phyloP scores from a whole-genome alignment of 352 stramenopile genomes.

The Phytophthora kernoviae region DNA sequence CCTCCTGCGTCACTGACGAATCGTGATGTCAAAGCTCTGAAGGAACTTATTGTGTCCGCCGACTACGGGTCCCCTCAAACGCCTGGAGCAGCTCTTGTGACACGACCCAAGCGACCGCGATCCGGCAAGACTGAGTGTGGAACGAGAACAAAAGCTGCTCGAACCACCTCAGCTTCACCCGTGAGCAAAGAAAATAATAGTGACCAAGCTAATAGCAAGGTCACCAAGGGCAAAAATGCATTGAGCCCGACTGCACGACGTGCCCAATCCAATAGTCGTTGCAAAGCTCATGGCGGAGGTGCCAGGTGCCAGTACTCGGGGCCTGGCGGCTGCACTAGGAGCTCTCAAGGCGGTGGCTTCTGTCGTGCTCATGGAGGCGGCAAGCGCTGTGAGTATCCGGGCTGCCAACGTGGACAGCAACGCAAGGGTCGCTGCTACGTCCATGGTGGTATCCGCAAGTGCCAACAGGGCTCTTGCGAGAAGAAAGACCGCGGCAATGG shows the following conservation, averaged over 20 bases:
- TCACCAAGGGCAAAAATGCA: conserved; percentile 76
- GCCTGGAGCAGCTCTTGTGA: neutral
- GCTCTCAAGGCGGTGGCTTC: conserved; percentile 80
- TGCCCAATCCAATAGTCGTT: conserved; percentile 84
- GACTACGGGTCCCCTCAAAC: conserved; percentile 18
- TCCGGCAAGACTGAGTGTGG: neutral
- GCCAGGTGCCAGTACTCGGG: conserved; percentile 71
- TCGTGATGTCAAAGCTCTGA: conserved; percentile 21
- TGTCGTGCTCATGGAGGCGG: conserved; percentile 81
- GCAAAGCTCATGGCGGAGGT: conserved; percentile 79
- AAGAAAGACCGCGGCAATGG: conserved; percentile 88
- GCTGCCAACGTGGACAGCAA: conserved; percentile 74
- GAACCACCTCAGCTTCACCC: conserved; percentile 16
- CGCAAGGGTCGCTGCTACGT: conserved; percentile 87
- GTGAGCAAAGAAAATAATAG: conserved; percentile 20
- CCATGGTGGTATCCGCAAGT: conserved; percentile 84
- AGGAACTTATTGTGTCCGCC: conserved; percentile 44
- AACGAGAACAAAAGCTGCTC: conserved; percentile 17
- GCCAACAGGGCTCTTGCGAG: conserved; percentile 70
- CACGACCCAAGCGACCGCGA: conserved; percentile 24
- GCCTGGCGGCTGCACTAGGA: conserved; percentile 64
- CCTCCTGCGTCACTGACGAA: conserved; percentile 35
- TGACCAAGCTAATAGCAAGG: conserved; percentile 26
- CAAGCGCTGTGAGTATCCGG: conserved; percentile 80
- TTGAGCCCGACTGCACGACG: conserved; percentile 61